Base-by-base conservation (phyloP, 176 grass and related monocot species). In the Ananas comosus region DNA sequence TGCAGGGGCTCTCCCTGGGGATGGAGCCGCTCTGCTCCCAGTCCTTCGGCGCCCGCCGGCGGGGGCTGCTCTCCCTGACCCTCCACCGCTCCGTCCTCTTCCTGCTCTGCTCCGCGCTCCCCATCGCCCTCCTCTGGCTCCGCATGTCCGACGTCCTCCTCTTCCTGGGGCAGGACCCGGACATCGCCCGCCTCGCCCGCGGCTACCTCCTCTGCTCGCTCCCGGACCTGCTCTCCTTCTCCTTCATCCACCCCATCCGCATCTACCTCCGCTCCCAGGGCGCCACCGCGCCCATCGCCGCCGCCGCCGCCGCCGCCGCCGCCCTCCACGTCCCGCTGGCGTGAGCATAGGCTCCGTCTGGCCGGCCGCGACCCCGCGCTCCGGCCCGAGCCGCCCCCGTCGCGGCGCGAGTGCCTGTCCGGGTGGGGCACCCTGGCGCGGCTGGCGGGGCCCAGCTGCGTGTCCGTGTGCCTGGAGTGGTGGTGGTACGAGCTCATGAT, bases 401-500 rank as follows among this genome's bases (percentile, higher is more conserved):
- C 13, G 4, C 4, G 5, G 33, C 33, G 33, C 33, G 89, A 93
- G 83, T 91, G 82, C 61, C 56, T 99, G 5, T 49, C 69, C 6
- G 94, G 84, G 7, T 99, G 94, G 94, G 84, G 65, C 17, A 84
- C 80, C 3, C 82, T 99, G 0, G 85, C 80, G 14, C 69, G 84
- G 12, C 80, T 99, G 24, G 86, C 89, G 0, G 75, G 69, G 9
- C 94, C 94, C 0, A 99, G 94, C 86, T 99, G 89, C 54, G 86
- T 78, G 50, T 99, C 94, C 1, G 89, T 93, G 28, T 99, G 94
- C 84, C 80, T 99, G 10, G 94, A 99, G 70, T 99, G 94, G 94
- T 99, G 94, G 94, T 99, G 94, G 94, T 99, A 99, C 76, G 94
- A 99, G 84, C 69, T 93, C 10, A 99, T 99, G 84, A 99, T 99